These are phyloP conservation scores for Rhododendron mucronatum DNA, from an alignment of 148 eudicot genomes.

Conservation along the genomic window DNA sequence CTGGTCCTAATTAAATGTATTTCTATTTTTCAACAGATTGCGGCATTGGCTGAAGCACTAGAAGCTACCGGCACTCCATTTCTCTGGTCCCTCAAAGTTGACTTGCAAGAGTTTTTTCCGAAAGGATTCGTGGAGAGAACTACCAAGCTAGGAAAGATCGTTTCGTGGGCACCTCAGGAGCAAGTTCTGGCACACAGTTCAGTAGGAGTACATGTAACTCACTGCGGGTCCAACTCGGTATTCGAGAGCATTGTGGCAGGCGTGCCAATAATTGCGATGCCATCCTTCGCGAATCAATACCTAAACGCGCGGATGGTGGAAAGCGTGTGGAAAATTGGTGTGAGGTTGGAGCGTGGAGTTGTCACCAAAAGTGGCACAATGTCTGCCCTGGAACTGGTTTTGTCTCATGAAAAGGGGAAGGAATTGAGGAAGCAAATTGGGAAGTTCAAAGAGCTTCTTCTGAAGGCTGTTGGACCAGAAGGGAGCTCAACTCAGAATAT, in stretches of 20 bases:
- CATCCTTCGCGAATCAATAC: constrained; percentile 54
- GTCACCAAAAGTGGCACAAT: constrained; percentile 21
- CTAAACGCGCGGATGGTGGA: constrained; percentile 43
- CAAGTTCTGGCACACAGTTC: constrained; percentile 36
- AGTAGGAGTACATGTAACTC: constrained; percentile 50
- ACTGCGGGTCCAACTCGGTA: constrained; percentile 67
- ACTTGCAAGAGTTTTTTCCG: constrained; percentile 25
- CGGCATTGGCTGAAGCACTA: constrained; percentile 45
- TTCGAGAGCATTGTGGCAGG: constrained; percentile 52
- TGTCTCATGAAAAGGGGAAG: constrained; percentile 30
- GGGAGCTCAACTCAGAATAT: constrained; percentile 30
- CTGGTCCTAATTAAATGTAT: neutral
- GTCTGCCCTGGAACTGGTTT: constrained; percentile 24
- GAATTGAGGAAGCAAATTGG: constrained; percentile 19
- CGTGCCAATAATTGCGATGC: constrained; percentile 63
- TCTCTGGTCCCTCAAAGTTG: constrained; percentile 48
- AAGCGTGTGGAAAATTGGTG: constrained; percentile 35
- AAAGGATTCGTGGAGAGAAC: constrained; percentile 31
- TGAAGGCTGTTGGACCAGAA: constrained; percentile 19
- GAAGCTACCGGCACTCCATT: constrained; percentile 36
- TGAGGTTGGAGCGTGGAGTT: constrained; percentile 33
- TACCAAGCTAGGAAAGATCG: constrained; percentile 33
- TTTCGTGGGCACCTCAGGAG: constrained; percentile 67
- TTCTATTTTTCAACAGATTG: neutral
- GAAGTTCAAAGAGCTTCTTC: constrained; percentile 18